Conservation (phyloP, 306 rosid species). For the Glycine soja region DNA sequence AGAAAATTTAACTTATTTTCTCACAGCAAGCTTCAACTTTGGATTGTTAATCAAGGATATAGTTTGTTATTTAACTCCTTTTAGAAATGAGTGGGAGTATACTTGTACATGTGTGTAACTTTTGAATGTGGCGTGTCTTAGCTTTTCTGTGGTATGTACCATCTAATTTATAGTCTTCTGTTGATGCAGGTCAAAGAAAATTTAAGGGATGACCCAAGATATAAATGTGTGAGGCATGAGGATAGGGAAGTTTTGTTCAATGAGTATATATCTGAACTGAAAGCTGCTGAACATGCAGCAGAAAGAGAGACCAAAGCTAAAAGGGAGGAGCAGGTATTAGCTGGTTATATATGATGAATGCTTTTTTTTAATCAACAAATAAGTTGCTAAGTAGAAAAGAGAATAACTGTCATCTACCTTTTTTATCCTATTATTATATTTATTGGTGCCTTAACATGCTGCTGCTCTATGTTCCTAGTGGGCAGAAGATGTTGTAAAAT, state of each 20-base stretch:
- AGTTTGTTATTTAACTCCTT: not conserved
- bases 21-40: not conserved
- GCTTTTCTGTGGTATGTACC: not conserved
- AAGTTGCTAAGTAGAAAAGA: not conserved
- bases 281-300: slow-evolving; percentile 77
- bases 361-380: slow-evolving; percentile 8
- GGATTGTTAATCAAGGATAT: not conserved
- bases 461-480: slow-evolving; percentile 18
- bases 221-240: slow-evolving; percentile 84
- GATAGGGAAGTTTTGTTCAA: slow-evolving; percentile 82
- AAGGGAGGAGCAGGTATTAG: slow-evolving; percentile 87
- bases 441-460: slow-evolving; percentile 19
- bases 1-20: not conserved
- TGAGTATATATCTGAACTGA: slow-evolving; percentile 80
- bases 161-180: slow-evolving; percentile 45
- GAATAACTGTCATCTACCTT: not conserved
- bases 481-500: slow-evolving; percentile 33
- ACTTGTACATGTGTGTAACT: not conserved
- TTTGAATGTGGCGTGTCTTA: not conserved
- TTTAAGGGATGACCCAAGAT: slow-evolving; percentile 83
- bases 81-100: not conserved
- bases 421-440: not conserved
- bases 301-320: slow-evolving; percentile 81
- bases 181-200: slow-evolving; percentile 80
- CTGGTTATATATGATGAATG: slow-evolving; percentile 30